phyloP scores from a whole-genome alignment of 176 grass and related monocot genomes.

The Juncus effusus region DNA sequence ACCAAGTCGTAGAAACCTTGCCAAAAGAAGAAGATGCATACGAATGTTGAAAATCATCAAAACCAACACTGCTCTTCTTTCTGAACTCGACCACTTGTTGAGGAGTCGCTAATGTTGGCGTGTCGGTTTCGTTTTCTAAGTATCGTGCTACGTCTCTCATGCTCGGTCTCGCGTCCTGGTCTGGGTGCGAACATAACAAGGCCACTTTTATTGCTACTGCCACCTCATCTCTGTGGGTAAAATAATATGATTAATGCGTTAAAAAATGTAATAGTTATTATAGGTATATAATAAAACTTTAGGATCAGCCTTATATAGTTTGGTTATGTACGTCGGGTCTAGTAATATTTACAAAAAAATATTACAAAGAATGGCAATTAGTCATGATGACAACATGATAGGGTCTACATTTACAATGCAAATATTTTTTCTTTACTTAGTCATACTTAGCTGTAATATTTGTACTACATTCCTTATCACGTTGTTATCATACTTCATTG shows the following conservation, averaged over 20 bases:
- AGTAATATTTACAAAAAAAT: too few species aligned
- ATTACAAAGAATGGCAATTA: too few species aligned
- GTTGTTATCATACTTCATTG: too few species aligned
- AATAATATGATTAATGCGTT: neutral
- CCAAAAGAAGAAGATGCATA: slow-evolving; percentile 23
- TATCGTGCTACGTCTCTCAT: slow-evolving; percentile 28
- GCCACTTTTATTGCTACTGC: slow-evolving; percentile 18
- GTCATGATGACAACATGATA: too few species aligned
- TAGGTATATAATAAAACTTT: too few species aligned
- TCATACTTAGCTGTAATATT: too few species aligned
- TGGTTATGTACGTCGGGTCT: too few species aligned
- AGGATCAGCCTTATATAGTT: too few species aligned
- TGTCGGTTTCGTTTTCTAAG: neutral
- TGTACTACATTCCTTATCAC: too few species aligned
- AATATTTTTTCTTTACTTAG: too few species aligned
- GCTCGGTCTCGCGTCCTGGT: neutral
- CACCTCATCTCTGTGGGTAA: slow-evolving; percentile 22
- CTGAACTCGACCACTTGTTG: slow-evolving; percentile 17
- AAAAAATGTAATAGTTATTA: neutral
- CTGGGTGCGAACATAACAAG: slow-evolving; percentile 20
- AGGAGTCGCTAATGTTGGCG: slow-evolving; percentile 17
- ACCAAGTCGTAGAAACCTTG: slow-evolving; percentile 22
- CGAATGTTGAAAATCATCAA: slow-evolving; percentile 1
- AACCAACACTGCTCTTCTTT: slow-evolving; percentile 19
- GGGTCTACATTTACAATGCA: too few species aligned